phyloP scores from a whole-genome alignment of 2,329 filamentous ascomycete genomes.

The Hymenoscyphus linearis region DNA sequence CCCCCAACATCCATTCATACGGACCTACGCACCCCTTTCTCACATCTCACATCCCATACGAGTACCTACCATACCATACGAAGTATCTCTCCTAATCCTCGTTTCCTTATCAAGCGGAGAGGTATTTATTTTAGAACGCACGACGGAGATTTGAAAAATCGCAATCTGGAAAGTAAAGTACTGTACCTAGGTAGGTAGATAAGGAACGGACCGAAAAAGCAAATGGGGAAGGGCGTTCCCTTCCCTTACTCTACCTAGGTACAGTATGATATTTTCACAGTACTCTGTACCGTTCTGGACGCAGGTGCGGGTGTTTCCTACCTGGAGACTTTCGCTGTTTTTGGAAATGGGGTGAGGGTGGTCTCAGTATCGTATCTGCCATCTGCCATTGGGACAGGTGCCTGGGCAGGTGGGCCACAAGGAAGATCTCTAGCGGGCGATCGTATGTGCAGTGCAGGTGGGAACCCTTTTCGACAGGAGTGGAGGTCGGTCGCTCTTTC shows the following conservation, averaged over 20 bases:
- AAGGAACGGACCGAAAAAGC: neutral
- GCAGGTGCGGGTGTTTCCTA: no score
- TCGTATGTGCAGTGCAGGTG: neutral
- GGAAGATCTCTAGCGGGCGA: neutral
- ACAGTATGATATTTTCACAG: no score
- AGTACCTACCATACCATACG: no score
- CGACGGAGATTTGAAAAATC: neutral
- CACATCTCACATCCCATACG: no score
- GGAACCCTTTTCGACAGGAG: neutral
- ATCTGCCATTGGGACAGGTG: no score
- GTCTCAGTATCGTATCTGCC: no score
- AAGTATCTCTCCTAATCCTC: neutral
- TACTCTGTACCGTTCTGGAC: no score
- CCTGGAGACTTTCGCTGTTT: neutral
- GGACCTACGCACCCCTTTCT: no score
- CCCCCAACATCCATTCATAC: neutral
- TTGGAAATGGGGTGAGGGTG: neutral
- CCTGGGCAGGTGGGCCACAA: neutral
- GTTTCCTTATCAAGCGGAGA: neutral
- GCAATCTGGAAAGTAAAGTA: neutral
- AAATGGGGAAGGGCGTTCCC: neutral
- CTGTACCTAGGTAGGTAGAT: no score
- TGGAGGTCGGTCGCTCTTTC: no score
- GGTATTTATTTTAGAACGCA: neutral
- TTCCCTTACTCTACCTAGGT: no score